A percentile compares a stretch with the other conserved stretches of the same genome.
phyloP scores from a whole-genome alignment of 1,284 basidiomycete species.

The Calocybe gambosa region DNA sequence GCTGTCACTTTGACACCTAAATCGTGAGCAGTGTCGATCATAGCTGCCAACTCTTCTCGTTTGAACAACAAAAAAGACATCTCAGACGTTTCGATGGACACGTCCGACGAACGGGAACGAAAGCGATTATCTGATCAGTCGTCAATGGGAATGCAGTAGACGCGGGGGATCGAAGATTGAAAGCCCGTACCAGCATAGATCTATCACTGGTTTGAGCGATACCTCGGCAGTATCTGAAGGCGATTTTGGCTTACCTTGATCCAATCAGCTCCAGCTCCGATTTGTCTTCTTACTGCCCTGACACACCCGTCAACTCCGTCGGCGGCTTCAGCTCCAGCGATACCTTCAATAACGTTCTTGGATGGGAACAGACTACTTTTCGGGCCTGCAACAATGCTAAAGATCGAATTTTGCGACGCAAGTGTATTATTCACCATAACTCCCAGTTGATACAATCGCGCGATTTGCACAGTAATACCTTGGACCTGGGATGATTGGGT shows the following conservation, averaged over 20 bases:
- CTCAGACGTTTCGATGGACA: conserved; percentile 29
- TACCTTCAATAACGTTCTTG: conserved; percentile 47
- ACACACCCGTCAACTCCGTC: conserved; percentile 54
- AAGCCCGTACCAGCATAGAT: conserved; percentile 53
- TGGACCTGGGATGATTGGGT: conserved; percentile 53
- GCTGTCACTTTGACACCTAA: conserved; percentile 56
- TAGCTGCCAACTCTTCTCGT: conserved; percentile 39
- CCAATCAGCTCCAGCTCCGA: conserved; percentile 67
- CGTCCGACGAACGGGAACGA: conserved; percentile 37
- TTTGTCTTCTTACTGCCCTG: conserved; percentile 52
- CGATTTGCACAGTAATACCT: conserved; percentile 58
- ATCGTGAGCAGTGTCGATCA: conserved; percentile 47
- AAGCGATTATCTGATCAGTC: conserved; percentile 53
- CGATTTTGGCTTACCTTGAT: conserved; percentile 40
- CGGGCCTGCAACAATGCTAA: conserved; percentile 40
- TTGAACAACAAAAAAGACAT: conserved; percentile 40
- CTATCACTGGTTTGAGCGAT: conserved; percentile 27
- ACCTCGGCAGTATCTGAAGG: neutral
- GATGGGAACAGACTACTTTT: conserved; percentile 42
- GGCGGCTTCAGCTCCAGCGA: conserved; percentile 52
- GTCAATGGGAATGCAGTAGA: no score
- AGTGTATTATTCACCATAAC: conserved; percentile 55
- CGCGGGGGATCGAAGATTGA: no score
- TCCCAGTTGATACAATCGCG: conserved; percentile 57
- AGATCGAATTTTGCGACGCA: no score